phyloP scores from a whole-genome alignment of 495 filamentous ascomycete species.

The Talaromyces thailandensis region DNA sequence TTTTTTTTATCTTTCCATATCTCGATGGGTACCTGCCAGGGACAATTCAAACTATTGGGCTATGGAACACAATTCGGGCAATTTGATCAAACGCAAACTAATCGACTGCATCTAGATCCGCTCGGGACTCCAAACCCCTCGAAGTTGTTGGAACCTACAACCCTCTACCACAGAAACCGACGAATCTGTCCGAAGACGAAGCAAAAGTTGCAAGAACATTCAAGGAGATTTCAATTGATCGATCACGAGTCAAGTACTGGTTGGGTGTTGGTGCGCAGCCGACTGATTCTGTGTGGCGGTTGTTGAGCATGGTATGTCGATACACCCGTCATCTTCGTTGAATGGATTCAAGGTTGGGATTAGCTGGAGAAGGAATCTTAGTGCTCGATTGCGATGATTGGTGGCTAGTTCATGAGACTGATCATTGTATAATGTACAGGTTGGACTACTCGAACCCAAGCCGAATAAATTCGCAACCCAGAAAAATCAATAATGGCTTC shows the following conservation, averaged over 20 bases:
- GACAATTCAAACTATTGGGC: not conserved
- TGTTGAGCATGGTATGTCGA: conserved; percentile 70
- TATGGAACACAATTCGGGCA: not conserved
- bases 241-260: conserved; percentile 81
- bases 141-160: conserved; percentile 96
- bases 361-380: not conserved
- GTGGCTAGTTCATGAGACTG: not conserved
- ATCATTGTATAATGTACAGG: not conserved
- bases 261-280: conserved; percentile 94
- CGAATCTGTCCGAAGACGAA: conserved; percentile 53
- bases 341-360: not conserved
- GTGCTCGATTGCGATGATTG: not conserved
- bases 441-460: conserved; percentile 6
- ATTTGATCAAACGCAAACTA: not conserved
- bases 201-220: conserved; percentile 45
- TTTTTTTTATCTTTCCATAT: conserved; percentile 3
- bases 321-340: not conserved
- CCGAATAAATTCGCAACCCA: conserved; percentile 1
- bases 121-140: conserved; percentile 75
- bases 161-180: conserved; percentile 64
- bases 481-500: not conserved
- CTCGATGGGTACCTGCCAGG: not conserved
- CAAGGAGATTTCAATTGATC: conserved; percentile 88
- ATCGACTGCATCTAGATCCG: conserved; percentile 31
- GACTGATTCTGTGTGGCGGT: conserved; percentile 76